Evolutionary conservation across 2,329 filamentous ascomycete genomes (phyloP).

Genomic region (Sporothrix pseudoabietina): DNA sequence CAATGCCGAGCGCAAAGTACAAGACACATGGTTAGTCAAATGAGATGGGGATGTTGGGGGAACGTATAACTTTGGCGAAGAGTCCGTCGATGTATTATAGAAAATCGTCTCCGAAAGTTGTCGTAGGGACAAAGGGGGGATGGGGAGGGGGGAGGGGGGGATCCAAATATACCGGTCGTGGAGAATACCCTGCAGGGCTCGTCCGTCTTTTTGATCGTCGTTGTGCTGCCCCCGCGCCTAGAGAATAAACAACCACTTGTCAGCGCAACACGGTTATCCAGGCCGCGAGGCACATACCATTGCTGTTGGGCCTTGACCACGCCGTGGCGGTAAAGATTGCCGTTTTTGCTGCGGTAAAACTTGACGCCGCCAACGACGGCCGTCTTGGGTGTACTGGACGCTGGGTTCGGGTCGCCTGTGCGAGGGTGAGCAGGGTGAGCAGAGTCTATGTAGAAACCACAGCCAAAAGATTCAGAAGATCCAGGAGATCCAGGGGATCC

Average conservation of each 20-base stretch:
- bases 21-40: slow-evolving; percentile 26
- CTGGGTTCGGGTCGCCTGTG: slow-evolving; percentile 61
- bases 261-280: slow-evolving; percentile 42
- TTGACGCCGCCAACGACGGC: slow-evolving; percentile 73
- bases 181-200: slow-evolving; percentile 74
- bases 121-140: neutral
- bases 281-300: slow-evolving; percentile 59
- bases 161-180: slow-evolving; percentile 63
- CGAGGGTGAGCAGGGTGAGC: slow-evolving; percentile 38
- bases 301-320: slow-evolving; percentile 70
- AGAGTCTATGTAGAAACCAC: slow-evolving; percentile 28
- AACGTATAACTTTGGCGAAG: neutral
- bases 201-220: slow-evolving; percentile 64
- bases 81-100: neutral
- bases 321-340: slow-evolving; percentile 79
- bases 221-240: slow-evolving; percentile 51
- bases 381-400: slow-evolving; percentile 72
- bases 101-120: neutral
- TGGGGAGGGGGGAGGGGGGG: slow-evolving; percentile 36
- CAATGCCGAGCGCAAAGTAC: neutral
- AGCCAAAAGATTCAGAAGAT: neutral
- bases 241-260: slow-evolving; percentile 36
- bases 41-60: neutral
- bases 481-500: neutral
- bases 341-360: slow-evolving; percentile 83